phyloP scores from a whole-genome alignment of 2,329 filamentous ascomycete genomes.

The Phaeoacremonium minimum region DNA sequence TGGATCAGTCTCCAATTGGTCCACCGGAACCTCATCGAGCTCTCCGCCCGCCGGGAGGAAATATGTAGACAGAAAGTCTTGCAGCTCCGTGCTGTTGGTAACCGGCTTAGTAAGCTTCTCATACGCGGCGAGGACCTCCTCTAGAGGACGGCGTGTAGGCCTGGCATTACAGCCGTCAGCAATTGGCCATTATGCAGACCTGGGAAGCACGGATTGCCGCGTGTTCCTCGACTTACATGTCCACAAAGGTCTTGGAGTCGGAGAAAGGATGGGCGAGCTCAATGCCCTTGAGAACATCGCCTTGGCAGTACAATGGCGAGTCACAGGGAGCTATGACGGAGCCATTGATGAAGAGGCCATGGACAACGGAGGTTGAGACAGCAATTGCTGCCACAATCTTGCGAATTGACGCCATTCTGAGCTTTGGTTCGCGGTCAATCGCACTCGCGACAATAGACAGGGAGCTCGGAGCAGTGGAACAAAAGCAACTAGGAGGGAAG shows the following conservation, averaged over 20 bases:
- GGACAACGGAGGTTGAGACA: conserved; percentile 16
- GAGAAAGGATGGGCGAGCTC: conserved; percentile 59
- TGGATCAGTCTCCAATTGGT: conserved; percentile 50
- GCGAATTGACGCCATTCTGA: background rate
- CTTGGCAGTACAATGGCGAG: conserved; percentile 64
- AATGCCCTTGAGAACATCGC: conserved; percentile 57
- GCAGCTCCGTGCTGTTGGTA: conserved; percentile 57
- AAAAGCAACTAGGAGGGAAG: background rate
- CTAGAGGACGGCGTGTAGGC: conserved; percentile 54
- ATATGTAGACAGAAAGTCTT: conserved; percentile 57
- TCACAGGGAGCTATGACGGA: conserved; percentile 60
- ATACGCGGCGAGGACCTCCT: conserved; percentile 59
- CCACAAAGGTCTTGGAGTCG: conserved; percentile 69
- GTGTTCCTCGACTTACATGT: conserved; percentile 62
- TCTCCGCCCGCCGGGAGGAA: conserved; percentile 63
- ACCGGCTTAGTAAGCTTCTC: conserved; percentile 55
- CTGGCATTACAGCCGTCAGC: conserved; percentile 22
- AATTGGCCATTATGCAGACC: too few relatives aligned
- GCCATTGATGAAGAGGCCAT: conserved; percentile 55
- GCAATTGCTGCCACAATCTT: background rate
- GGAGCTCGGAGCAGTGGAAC: conserved; percentile 2
- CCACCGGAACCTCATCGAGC: conserved; percentile 46
- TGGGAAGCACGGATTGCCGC: too few relatives aligned
- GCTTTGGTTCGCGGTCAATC: background rate
- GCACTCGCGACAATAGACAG: conserved; percentile 1